These are phyloP conservation scores for Bretschneidera sinensis DNA, from an alignment of 345 rosid genomes.

Conservation along the genomic window DNA sequence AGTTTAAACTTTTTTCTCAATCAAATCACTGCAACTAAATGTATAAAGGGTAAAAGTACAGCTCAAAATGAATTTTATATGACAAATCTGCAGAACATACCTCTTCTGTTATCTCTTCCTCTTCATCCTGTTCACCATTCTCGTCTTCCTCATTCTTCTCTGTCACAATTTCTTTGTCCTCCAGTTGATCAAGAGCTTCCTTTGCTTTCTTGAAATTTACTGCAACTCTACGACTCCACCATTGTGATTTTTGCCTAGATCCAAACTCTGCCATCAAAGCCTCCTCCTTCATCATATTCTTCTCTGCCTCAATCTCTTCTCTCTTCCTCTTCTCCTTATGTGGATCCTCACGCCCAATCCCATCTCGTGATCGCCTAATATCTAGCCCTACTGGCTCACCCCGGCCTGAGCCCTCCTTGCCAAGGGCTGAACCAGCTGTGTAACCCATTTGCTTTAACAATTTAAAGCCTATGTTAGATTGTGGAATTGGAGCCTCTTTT, in stretches of 20 bases:
- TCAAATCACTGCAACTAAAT: not conserved
- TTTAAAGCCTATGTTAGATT: conserved; percentile 84
- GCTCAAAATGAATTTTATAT: not conserved
- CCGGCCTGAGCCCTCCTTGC: conserved; percentile 68
- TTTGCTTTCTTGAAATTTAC: conserved; percentile 75
- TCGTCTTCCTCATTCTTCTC: conserved; percentile 56
- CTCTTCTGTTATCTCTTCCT: conserved; percentile 73
- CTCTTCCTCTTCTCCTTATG: conserved; percentile 74
- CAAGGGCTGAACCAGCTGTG: conserved; percentile 79
- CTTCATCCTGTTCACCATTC: conserved; percentile 47
- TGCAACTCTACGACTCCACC: conserved; percentile 61
- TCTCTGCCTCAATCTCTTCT: conserved; percentile 60
- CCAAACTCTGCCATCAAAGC: conserved; percentile 77
- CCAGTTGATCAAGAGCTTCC: conserved; percentile 85
- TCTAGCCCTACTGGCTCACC: conserved; percentile 75
- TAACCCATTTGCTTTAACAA: conserved; percentile 92
- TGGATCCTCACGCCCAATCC: conserved; percentile 82
- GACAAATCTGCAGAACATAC: conserved; percentile 33
- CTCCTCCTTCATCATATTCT: conserved; percentile 47
- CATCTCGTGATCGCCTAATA: conserved; percentile 81
- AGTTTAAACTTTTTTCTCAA: not conserved
- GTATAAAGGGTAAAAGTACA: conserved; percentile 2
- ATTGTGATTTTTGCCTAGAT: conserved; percentile 71
- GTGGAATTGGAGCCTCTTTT: conserved; percentile 73
- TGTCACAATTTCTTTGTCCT: conserved; percentile 60